These are phyloP conservation scores for Anisogramma anomala DNA, from an alignment of 2,329 filamentous ascomycete genomes.

Conservation along the genomic window DNA sequence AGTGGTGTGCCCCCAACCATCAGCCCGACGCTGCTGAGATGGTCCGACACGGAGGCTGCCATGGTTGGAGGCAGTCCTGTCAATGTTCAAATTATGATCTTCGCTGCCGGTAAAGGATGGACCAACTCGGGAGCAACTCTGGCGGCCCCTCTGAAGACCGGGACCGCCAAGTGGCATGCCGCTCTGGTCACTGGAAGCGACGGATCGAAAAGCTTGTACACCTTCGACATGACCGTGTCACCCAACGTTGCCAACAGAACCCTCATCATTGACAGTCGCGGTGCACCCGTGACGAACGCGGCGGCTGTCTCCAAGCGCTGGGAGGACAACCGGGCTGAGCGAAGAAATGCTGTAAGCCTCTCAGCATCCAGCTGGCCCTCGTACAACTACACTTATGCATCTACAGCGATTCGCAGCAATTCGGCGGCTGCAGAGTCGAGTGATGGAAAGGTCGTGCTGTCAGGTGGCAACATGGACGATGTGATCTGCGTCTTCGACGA, in stretches of 20 bases:
- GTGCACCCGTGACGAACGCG: constrained; percentile 38
- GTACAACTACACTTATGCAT: constrained; percentile 67
- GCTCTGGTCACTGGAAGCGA: constrained; percentile 61
- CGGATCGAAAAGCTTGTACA: constrained; percentile 65
- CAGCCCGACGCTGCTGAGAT: constrained; percentile 61
- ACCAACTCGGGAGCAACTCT: constrained; percentile 53
- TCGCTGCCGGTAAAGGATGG: constrained; percentile 55
- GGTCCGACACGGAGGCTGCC: constrained; percentile 58
- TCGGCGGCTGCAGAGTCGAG: constrained; percentile 61
- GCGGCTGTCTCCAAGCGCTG: constrained; percentile 26
- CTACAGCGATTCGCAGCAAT: constrained; percentile 49
- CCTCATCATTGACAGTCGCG: constrained; percentile 51
- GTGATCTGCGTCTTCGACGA: constrained; percentile 69
- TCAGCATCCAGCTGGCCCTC: constrained; percentile 57
- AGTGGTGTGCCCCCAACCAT: constrained; percentile 46
- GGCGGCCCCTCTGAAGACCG: constrained; percentile 46
- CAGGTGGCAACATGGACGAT: constrained; percentile 58
- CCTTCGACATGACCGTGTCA: constrained; percentile 61
- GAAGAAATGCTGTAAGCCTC: constrained; percentile 30
- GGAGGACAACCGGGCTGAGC: constrained; percentile 13
- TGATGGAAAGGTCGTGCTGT: constrained; percentile 60
- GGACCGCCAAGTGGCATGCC: constrained; percentile 44
- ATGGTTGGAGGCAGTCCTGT: constrained; percentile 61
- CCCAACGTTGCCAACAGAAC: constrained; percentile 67
- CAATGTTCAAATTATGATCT: constrained; percentile 62